Conservation (phyloP, 352 stramenopile species). For the Phytophthora quininea region DNA sequence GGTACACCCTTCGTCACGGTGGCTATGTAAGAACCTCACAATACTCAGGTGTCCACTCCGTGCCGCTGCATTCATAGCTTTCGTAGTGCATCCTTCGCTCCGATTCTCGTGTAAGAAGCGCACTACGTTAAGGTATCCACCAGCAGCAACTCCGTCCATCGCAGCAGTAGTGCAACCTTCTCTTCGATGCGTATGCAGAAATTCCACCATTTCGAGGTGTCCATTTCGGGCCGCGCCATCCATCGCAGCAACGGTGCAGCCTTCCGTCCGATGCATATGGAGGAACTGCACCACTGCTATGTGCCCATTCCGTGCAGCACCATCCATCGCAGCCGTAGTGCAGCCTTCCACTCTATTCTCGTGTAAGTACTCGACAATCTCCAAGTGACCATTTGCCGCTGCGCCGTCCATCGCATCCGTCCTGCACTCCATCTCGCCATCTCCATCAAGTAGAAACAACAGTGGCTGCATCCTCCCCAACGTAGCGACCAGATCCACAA, state of each 20-base stretch:
- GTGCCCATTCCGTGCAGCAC: slow-evolving; percentile 37
- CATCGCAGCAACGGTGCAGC: slow-evolving; percentile 43
- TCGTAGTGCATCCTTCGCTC: slow-evolving; percentile 35
- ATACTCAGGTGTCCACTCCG: slow-evolving; percentile 33
- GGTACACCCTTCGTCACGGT: slow-evolving; percentile 41
- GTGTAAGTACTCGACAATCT: slow-evolving; percentile 44
- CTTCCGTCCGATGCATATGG: slow-evolving; percentile 45
- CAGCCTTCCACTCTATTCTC: slow-evolving; percentile 28
- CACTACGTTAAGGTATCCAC: slow-evolving; percentile 37
- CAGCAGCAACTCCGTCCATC: slow-evolving; percentile 41
- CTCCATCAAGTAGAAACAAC: slow-evolving; percentile 23
- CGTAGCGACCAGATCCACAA: slow-evolving; percentile 32
- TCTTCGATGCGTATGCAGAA: slow-evolving; percentile 28
- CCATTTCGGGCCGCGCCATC: slow-evolving; percentile 33
- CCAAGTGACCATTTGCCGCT: slow-evolving; percentile 41
- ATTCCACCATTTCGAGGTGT: slow-evolving; percentile 30
- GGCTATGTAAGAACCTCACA: slow-evolving; percentile 33
- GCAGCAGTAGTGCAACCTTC: slow-evolving; percentile 39
- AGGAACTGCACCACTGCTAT: slow-evolving; percentile 44
- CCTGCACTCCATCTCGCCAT: slow-evolving; percentile 17
- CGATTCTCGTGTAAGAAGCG: slow-evolving; percentile 39
- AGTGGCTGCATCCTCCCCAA: slow-evolving; percentile 31
- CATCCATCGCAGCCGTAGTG: slow-evolving; percentile 48
- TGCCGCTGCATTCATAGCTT: slow-evolving; percentile 43
- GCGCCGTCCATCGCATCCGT: slow-evolving; percentile 41